phyloP scores from a whole-genome alignment of 352 stramenopile species.

The Globisporangium spinosum region DNA sequence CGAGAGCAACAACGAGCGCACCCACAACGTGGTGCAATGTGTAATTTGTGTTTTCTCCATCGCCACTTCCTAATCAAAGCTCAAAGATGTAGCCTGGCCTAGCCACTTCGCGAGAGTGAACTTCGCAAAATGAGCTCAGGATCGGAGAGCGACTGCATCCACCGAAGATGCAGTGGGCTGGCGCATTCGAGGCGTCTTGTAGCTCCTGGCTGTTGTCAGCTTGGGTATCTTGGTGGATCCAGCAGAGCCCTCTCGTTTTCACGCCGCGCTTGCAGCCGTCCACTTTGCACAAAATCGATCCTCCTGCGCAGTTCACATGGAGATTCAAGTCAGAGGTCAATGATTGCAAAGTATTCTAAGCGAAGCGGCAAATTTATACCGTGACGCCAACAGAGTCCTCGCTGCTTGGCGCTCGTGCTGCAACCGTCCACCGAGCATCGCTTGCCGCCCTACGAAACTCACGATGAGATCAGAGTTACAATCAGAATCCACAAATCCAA shows the following conservation, averaged over 20 bases:
- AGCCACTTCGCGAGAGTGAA: no score
- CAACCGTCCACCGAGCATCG: conserved; percentile 28
- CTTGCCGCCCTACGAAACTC: conserved; percentile 26
- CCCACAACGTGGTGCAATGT: no score
- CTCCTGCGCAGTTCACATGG: conserved; percentile 11
- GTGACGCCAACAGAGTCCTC: conserved; percentile 23
- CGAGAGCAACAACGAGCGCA: no score
- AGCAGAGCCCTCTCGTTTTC: conserved; percentile 27
- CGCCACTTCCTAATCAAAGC: background rate
- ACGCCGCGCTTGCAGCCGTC: conserved; percentile 21
- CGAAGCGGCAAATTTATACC: background rate
- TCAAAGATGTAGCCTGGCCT: background rate
- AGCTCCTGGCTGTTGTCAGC: conserved; percentile 6
- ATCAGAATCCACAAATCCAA: background rate
- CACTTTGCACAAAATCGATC: conserved; percentile 23
- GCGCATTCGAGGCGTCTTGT: conserved; percentile 10
- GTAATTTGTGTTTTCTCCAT: no score
- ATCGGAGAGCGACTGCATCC: no score
- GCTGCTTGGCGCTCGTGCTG: conserved; percentile 26
- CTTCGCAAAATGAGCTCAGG: no score
- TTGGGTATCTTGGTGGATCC: conserved; percentile 21
- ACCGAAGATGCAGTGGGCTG: background rate
- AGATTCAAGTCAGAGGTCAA: no score
- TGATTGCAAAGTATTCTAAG: no score
- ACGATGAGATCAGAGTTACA: background rate